phyloP scores from a whole-genome alignment of 2,329 filamentous ascomycete genomes.

The Aspergillus hortae region DNA sequence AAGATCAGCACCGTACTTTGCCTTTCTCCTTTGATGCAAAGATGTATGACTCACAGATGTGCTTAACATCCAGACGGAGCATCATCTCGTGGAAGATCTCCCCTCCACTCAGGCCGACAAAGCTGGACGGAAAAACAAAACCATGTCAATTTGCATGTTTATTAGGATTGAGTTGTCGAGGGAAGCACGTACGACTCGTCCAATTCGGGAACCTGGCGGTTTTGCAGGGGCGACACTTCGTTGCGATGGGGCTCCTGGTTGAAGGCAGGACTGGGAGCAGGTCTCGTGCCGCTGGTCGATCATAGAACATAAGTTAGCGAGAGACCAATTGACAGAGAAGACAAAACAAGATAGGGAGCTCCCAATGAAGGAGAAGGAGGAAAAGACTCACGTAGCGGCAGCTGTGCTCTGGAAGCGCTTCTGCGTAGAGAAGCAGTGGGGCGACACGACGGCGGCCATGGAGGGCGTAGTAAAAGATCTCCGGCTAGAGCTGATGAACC shows the following conservation, averaged over 20 bases:
- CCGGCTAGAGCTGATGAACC: slow-evolving; percentile 34
- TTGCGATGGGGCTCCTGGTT: slow-evolving; percentile 55
- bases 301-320: neutral
- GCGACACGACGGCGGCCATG: slow-evolving; percentile 43
- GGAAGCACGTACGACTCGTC: slow-evolving; percentile 69
- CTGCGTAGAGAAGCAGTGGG: slow-evolving; percentile 42
- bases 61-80: slow-evolving; percentile 85
- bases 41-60: slow-evolving; percentile 69
- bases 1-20: neutral
- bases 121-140: slow-evolving; percentile 47
- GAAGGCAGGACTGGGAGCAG: slow-evolving; percentile 60
- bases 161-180: neutral
- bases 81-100: slow-evolving; percentile 99
- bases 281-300: slow-evolving; percentile 50
- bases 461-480: slow-evolving; percentile 45
- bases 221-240: slow-evolving; percentile 65
- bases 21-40: neutral
- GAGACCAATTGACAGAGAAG: neutral
- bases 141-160: neutral
- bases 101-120: slow-evolving; percentile 91
- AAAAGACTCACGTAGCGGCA: slow-evolving; percentile 51
- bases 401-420: slow-evolving; percentile 48
- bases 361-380: neutral
- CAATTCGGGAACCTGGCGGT: slow-evolving; percentile 60
- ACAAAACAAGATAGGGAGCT: neutral